A percentile compares a stretch with the other conserved stretches of the same genome.
Evolutionary conservation across 2,329 filamentous ascomycete genomes (phyloP).

Genomic region (Hyphodiscus sp.): DNA sequence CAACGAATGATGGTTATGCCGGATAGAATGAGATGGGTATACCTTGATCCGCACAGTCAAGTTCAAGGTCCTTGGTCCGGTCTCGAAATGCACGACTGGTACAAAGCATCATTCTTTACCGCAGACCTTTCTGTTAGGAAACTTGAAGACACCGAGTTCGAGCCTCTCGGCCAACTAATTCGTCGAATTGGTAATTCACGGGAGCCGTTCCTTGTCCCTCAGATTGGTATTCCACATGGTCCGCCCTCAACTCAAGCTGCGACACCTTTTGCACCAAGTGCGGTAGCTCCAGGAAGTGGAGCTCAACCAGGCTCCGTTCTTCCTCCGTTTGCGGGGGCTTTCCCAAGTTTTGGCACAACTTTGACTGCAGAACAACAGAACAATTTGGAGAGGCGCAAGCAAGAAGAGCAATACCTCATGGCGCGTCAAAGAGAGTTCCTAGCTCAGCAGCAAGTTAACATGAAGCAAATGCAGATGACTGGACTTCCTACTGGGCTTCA

Average conservation of each 20-base stretch:
- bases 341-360: constrained; percentile 94
- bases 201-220: constrained; percentile 94
- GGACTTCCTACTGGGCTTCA: constrained; percentile 55
- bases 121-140: constrained; percentile 93
- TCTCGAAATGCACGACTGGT: constrained; percentile 99
- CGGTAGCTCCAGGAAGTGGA: constrained; percentile 31
- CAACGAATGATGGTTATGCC: constrained; percentile 97
- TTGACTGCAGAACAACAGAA: constrained; percentile 97
- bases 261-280: constrained; percentile 29
- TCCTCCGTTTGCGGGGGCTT: constrained; percentile 86
- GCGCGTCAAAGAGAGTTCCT: constrained; percentile 92
- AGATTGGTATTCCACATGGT: constrained; percentile 92
- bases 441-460: constrained; percentile 76
- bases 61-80: constrained; percentile 94
- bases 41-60: constrained; percentile 87
- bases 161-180: constrained; percentile 90
- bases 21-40: constrained; percentile 97
- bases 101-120: constrained; percentile 96
- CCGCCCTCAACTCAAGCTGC: constrained; percentile 47
- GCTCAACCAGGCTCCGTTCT: constrained; percentile 60
- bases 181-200: constrained; percentile 93
- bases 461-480: constrained; percentile 63
- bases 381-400: constrained; percentile 89
- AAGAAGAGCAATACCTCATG: constrained; percentile 96
- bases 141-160: constrained; percentile 86